Base-by-base conservation (phyloP, 2,329 filamentous ascomycete genomes). In the Calonectria crousiana region DNA sequence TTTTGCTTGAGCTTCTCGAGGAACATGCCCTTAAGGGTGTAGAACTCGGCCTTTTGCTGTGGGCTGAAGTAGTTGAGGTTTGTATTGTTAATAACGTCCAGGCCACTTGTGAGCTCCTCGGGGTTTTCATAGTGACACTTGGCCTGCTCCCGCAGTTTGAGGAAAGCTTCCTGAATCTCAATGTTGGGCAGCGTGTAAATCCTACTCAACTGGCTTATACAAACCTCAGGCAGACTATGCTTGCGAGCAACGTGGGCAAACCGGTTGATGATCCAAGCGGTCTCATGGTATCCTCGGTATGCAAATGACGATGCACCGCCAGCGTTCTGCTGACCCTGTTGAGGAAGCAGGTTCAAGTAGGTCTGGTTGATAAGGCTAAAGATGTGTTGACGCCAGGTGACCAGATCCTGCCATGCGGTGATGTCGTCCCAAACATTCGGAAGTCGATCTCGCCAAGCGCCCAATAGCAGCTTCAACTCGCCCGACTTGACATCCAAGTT, bases 401-500 rank as follows among this genome's bases (percentile, higher is more conserved):
- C 97, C 51, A 99, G 88, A 83, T 99, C 97, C 84, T 99, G 97
- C 97, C 97, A 99, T 49, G 97, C 95, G 77, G 97, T 98, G 84
- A 99, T 99, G 84, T 99, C 97, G 83, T 99, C 97, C 97, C 97
- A 99, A 4, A 98, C 94, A 82, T 99, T 99, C 2, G 97, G 97
- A 67, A 99, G 87, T 64, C 97, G 92, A 83, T 99, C 97, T 72
- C 97, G 93, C 97, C 97, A 99, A 10, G 96, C 97, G 69, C 95
- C 95, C 6, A 99, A 90, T 4, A 98, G 91, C 67, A 99, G 87
- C 86, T 99, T 99, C 3, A 99, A 90, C 86, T 99, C 97, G 72
- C 96, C 95, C 26, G 96, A 98, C 85, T 99, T 99, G 76, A 93
- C 92, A 80, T 99, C 97, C 64, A 99, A 88, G 82, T 99, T 99